phyloP scores from a whole-genome alignment of 768 basidiomycete genomes.

The Mrakia blollopis region DNA sequence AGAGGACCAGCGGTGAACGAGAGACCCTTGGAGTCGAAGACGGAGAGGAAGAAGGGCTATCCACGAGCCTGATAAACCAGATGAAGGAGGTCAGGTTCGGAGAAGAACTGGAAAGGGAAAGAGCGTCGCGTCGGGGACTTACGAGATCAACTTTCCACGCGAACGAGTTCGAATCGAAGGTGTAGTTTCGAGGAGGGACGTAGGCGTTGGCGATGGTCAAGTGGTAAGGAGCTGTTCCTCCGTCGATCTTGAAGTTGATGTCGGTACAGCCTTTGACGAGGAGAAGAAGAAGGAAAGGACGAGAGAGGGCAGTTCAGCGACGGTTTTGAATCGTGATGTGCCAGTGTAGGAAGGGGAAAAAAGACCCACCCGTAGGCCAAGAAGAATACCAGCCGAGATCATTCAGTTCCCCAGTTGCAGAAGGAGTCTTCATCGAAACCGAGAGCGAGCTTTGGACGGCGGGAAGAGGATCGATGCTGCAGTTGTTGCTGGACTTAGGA shows the following conservation, averaged over 20 bases:
- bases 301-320: background rate
- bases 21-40: background rate
- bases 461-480: background rate
- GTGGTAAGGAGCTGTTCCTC: background rate
- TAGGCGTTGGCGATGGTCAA: slow-evolving; percentile 7
- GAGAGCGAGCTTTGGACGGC: background rate
- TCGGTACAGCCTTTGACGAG: background rate
- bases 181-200: slow-evolving; percentile 8
- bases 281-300: no score
- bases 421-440: background rate
- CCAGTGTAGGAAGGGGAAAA: no score
- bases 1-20: slow-evolving; percentile 1
- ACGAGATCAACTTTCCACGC: slow-evolving; percentile 1
- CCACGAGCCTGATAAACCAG: background rate
- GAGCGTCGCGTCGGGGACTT: background rate
- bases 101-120: no score
- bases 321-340: background rate
- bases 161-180: background rate
- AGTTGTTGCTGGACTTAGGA: background rate
- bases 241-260: background rate
- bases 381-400: background rate
- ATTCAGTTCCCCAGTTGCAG: background rate
- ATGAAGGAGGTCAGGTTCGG: background rate
- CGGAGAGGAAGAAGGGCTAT: background rate
- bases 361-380: background rate